Conservation (phyloP, 2,329 filamentous ascomycete genomes). For the Pestalotiopsis fici region DNA sequence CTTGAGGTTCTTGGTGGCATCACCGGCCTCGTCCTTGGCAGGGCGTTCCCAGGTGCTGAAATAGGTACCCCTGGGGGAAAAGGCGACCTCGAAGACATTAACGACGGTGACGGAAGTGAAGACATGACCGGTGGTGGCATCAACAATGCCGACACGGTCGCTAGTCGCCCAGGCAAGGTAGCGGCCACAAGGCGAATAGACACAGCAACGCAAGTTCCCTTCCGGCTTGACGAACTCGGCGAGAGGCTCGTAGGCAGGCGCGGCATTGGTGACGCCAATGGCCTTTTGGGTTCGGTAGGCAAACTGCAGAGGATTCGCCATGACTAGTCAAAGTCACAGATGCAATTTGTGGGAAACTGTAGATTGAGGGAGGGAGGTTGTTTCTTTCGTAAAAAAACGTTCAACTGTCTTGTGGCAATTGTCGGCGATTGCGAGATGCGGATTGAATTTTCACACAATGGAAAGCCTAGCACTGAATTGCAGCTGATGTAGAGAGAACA, state of each 20-base stretch:
- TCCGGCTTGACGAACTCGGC: slow-evolving; percentile 84
- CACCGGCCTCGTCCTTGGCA: slow-evolving; percentile 87
- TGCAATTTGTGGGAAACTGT: slow-evolving; percentile 3
- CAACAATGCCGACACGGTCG: slow-evolving; percentile 82
- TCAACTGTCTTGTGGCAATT: not conserved
- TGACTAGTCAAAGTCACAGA: slow-evolving; percentile 90
- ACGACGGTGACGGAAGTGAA: slow-evolving; percentile 74
- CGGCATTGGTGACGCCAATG: slow-evolving; percentile 91
- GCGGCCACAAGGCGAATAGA: slow-evolving; percentile 92
- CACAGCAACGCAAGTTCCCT: slow-evolving; percentile 91
- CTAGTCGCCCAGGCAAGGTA: slow-evolving; percentile 95
- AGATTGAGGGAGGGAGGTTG: not conserved
- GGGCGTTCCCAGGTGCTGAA: slow-evolving; percentile 97
- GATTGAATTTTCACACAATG: not conserved
- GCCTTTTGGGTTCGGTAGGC: slow-evolving; percentile 96
- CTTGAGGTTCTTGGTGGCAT: slow-evolving; percentile 95
- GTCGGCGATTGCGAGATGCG: not conserved
- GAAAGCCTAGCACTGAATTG: not conserved
- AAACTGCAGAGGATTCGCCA: slow-evolving; percentile 92
- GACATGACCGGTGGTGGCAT: slow-evolving; percentile 74
- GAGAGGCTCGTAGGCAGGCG: slow-evolving; percentile 82
- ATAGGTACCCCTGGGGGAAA: slow-evolving; percentile 90
- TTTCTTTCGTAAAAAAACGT: slow-evolving; percentile 7
- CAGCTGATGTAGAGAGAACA: not conserved
- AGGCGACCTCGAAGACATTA: slow-evolving; percentile 92